Evolutionary conservation across 2,329 filamentous ascomycete species (phyloP).

Genomic region (Trichoderma brevicompactum): DNA sequence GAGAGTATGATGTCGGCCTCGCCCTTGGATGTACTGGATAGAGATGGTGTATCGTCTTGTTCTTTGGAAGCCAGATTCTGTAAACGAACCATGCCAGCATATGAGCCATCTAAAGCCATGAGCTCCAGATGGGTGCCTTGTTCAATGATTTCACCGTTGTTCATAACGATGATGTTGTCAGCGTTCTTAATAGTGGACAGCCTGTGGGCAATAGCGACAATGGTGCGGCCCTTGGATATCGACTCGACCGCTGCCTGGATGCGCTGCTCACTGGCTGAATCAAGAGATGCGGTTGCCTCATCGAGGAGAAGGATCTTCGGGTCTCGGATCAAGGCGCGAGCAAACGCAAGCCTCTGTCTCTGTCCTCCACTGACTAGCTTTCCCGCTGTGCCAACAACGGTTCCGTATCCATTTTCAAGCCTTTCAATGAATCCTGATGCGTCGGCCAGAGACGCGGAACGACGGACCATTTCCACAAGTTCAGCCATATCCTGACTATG

Average conservation of each 20-base stretch:
- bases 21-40: constrained; percentile 39
- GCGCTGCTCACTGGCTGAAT: constrained; percentile 60
- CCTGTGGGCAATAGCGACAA: constrained; percentile 68
- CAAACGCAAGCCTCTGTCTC: constrained; percentile 63
- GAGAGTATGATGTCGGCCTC: constrained; percentile 50
- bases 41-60: constrained; percentile 39
- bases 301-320: constrained; percentile 64
- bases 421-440: constrained; percentile 59
- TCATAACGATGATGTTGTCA: constrained; percentile 69
- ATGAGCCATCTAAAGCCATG: constrained; percentile 55
- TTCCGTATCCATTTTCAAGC: constrained; percentile 59
- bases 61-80: constrained; percentile 45
- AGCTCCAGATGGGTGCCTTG: constrained; percentile 67
- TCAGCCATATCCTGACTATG: constrained; percentile 52
- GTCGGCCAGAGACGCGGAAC: constrained; percentile 55
- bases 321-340: constrained; percentile 60
- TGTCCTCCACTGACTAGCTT: constrained; percentile 63
- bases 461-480: constrained; percentile 27
- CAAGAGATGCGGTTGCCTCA: constrained; percentile 64
- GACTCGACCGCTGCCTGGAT: constrained; percentile 56
- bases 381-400: constrained; percentile 57
- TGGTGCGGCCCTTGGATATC: constrained; percentile 59
- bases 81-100: constrained; percentile 56
- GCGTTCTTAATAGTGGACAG: constrained; percentile 66
- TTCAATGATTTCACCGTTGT: constrained; percentile 60